Evolutionary conservation across 352 stramenopile genomes (phyloP).

Genomic region (Peronospora farinosa): DNA sequence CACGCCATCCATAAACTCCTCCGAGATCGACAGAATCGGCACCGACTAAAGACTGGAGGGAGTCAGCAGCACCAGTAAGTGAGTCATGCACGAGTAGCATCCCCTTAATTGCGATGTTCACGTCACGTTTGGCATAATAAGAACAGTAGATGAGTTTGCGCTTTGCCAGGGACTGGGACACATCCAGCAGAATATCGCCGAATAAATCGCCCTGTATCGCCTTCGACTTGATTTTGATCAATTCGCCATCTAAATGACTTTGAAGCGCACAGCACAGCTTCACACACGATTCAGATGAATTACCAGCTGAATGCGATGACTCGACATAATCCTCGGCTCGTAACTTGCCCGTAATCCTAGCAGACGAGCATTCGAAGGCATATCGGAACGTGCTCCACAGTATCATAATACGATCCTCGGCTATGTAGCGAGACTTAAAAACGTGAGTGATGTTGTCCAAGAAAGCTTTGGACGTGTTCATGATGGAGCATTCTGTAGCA

Average conservation of each 20-base stretch:
- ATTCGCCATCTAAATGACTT: slow-evolving; percentile 18
- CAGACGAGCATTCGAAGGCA: slow-evolving; percentile 26
- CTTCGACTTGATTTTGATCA: slow-evolving; percentile 17
- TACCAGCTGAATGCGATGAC: not conserved
- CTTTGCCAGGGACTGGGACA: slow-evolving; percentile 26
- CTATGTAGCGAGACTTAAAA: slow-evolving; percentile 31
- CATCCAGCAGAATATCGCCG: slow-evolving; percentile 10
- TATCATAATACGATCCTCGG: slow-evolving; percentile 14
- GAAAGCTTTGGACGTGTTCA: slow-evolving; percentile 28
- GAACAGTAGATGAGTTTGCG: slow-evolving; percentile 34
- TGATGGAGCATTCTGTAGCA: not conserved
- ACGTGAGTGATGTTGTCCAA: slow-evolving; percentile 33
- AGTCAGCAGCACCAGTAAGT: slow-evolving; percentile 24
- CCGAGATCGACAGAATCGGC: slow-evolving; percentile 32
- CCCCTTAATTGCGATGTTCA: slow-evolving; percentile 10
- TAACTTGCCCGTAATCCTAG: slow-evolving; percentile 22
- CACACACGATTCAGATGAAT: slow-evolving; percentile 7
- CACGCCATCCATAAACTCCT: slow-evolving; percentile 52
- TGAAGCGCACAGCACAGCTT: slow-evolving; percentile 25
- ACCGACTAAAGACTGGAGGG: slow-evolving; percentile 3
- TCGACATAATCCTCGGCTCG: slow-evolving; percentile 9
- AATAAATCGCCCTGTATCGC: not conserved
- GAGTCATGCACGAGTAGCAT: slow-evolving; percentile 24
- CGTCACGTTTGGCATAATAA: slow-evolving; percentile 30
- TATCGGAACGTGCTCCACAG: slow-evolving; percentile 32